Evolutionary conservation across 2,329 filamentous ascomycete species (phyloP).

Genomic region (Colletotrichum sp.): DNA sequence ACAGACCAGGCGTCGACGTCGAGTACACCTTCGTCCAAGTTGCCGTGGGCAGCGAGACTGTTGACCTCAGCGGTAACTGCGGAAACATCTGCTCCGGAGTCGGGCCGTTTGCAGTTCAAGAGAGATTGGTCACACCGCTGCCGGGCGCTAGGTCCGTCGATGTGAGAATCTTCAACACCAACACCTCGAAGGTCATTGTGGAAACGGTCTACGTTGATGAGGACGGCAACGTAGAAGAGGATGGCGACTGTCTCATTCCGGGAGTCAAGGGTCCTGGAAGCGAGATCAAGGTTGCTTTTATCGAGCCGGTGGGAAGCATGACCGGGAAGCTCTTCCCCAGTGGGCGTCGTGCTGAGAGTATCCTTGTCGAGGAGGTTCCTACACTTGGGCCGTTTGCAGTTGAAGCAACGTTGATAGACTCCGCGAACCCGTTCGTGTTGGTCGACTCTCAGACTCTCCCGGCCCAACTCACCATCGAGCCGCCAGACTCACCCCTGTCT

Average conservation of each 20-base stretch:
- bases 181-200: slow-evolving; percentile 61
- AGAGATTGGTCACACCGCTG: slow-evolving; percentile 40
- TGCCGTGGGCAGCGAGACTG: slow-evolving; percentile 56
- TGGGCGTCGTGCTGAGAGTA: slow-evolving; percentile 48
- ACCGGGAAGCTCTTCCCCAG: slow-evolving; percentile 65
- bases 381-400: slow-evolving; percentile 30
- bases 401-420: slow-evolving; percentile 36
- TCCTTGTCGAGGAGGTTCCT: slow-evolving; percentile 43
- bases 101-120: slow-evolving; percentile 63
- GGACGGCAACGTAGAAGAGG: slow-evolving; percentile 48
- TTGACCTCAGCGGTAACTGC: slow-evolving; percentile 67
- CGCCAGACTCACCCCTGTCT: slow-evolving; percentile 32
- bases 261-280: slow-evolving; percentile 61
- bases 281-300: slow-evolving; percentile 62
- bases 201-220: slow-evolving; percentile 56
- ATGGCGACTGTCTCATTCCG: slow-evolving; percentile 61
- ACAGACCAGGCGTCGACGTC: slow-evolving; percentile 52
- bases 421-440: slow-evolving; percentile 50
- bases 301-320: slow-evolving; percentile 64
- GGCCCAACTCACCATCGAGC: slow-evolving; percentile 46
- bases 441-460: slow-evolving; percentile 52
- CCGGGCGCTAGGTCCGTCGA: slow-evolving; percentile 14
- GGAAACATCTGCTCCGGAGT: slow-evolving; percentile 68
- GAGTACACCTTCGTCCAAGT: slow-evolving; percentile 70
- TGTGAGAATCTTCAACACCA: slow-evolving; percentile 63